Conservation (phyloP, 2,329 filamentous ascomycete species). For the Fusarium domesticum region DNA sequence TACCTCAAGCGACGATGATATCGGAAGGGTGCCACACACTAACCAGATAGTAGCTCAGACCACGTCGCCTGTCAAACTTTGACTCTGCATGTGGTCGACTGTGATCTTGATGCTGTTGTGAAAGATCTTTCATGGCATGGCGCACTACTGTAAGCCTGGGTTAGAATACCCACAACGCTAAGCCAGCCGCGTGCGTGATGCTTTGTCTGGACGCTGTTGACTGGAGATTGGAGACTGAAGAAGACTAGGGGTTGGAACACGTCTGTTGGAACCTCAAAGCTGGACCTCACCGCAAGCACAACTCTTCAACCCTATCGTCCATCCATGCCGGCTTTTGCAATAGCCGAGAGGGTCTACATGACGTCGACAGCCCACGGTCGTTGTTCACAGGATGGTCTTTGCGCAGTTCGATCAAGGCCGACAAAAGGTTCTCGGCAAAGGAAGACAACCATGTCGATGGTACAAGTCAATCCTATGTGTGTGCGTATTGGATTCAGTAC, state of each 20-base stretch:
- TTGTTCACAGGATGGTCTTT: too few species aligned
- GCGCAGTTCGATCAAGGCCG: too few species aligned
- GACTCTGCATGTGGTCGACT: conserved; percentile 10
- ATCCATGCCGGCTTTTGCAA: conserved; percentile 1
- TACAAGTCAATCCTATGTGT: too few species aligned
- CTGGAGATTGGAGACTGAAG: too few species aligned
- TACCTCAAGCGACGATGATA: neutral
- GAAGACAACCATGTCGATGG: neutral
- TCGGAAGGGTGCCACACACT: too few species aligned
- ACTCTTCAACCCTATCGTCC: conserved; percentile 1
- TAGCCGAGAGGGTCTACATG: too few species aligned
- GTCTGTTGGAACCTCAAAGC: neutral
- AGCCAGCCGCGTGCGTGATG: neutral
- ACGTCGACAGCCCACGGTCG: neutral
- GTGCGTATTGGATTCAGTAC: neutral
- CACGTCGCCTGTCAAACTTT: conserved; percentile 4
- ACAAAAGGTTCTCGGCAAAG: neutral
- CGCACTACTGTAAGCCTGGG: neutral
- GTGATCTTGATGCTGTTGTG: neutral
- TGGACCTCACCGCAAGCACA: neutral
- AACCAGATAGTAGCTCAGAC: conserved; percentile 10
- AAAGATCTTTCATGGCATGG: neutral
- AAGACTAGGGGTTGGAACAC: neutral
- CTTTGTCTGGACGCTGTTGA: neutral
- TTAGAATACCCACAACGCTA: neutral